phyloP scores from a whole-genome alignment of 140 eudicot genomes.

The Oenanthe javanica region DNA sequence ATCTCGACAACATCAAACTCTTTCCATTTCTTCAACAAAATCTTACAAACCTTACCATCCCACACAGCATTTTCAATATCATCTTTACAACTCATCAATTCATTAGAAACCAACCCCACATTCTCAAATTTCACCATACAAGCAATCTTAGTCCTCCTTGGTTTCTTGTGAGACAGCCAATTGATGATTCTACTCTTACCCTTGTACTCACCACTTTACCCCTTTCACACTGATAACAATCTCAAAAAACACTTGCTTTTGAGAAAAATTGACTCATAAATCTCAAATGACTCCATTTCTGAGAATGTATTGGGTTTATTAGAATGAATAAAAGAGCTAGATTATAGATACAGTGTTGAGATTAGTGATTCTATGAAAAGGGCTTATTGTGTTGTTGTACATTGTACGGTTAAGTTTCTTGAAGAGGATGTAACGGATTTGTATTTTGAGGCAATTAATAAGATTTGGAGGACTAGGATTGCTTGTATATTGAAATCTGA shows the following conservation, averaged over 20 bases:
- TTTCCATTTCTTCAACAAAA: slow-evolving; percentile 20
- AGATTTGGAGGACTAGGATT: slow-evolving; percentile 54
- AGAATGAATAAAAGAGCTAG: not conserved
- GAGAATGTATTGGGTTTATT: not conserved
- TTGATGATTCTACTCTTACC: not conserved
- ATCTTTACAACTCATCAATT: slow-evolving; percentile 36
- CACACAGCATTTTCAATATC: slow-evolving; percentile 51
- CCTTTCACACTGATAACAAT: not conserved
- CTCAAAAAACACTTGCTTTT: not conserved
- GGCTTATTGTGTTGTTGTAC: slow-evolving; percentile 45
- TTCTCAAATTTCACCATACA: too few relatives aligned
- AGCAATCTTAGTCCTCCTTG: too few relatives aligned
- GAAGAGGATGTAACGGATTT: not conserved
- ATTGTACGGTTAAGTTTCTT: slow-evolving; percentile 31
- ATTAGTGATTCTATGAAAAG: not conserved
- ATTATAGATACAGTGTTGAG: not conserved
- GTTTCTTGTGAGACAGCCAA: not conserved
- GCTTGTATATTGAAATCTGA: slow-evolving; percentile 29
- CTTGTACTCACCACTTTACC: not conserved
- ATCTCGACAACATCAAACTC: slow-evolving; percentile 30
- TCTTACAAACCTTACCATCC: slow-evolving; percentile 28
- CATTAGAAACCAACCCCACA: slow-evolving; percentile 43
- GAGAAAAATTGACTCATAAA: not conserved
- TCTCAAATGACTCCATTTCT: not conserved
- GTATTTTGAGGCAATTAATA: slow-evolving; percentile 38